Percentiles rank a stretch among this genome's conserved stretches.
These are phyloP conservation scores for Mangifera indica DNA, from an alignment of 345 rosid genomes.

Conservation along the genomic window DNA sequence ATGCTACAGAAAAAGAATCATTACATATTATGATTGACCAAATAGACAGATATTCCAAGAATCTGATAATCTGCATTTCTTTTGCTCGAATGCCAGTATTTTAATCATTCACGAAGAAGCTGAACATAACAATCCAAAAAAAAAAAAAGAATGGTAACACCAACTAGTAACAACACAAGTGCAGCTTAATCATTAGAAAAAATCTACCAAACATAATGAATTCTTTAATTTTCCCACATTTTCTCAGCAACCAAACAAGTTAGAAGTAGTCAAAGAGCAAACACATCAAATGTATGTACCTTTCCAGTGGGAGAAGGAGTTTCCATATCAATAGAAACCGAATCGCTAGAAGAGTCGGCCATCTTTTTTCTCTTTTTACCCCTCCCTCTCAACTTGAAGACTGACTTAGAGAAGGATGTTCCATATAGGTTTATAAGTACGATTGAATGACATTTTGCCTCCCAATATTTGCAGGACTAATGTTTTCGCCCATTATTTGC, in stretches of 20 bases:
- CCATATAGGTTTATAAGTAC: slow-evolving; percentile 1
- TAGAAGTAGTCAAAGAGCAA: background rate
- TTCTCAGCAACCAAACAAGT: slow-evolving; percentile 33
- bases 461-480: no score
- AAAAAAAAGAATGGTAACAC: background rate
- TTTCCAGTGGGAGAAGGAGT: slow-evolving; percentile 62
- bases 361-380: slow-evolving; percentile 33
- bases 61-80: background rate
- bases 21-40: background rate
- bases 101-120: background rate
- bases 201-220: background rate
- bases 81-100: background rate
- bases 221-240: slow-evolving; percentile 26
- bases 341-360: slow-evolving; percentile 93
- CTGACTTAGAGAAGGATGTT: slow-evolving; percentile 24
- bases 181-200: background rate
- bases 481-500: no score
- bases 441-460: no score
- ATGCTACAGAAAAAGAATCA: background rate
- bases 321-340: slow-evolving; percentile 84
- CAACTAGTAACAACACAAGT: background rate
- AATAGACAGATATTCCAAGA: background rate
- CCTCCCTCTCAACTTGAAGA: slow-evolving; percentile 26
- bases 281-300: slow-evolving; percentile 45
- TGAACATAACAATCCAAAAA: background rate